Base-by-base conservation (phyloP, 164 flowering plant species). In the Nymphaea colorata region DNA sequence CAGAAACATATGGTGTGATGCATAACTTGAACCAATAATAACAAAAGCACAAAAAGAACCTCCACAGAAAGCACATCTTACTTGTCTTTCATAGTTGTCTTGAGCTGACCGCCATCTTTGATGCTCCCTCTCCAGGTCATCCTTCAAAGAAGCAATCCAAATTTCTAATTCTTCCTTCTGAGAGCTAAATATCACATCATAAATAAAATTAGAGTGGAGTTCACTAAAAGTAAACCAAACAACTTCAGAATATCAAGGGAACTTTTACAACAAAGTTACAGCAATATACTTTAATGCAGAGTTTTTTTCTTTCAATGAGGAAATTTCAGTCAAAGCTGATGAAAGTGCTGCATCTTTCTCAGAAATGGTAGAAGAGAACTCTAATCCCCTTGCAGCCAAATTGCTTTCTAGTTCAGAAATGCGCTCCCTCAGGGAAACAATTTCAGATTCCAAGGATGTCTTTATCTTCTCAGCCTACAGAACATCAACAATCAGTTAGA, bases 21-120 rank as follows among this genome's bases (percentile, higher is more conserved):
- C 1, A 25, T 25, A 25, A 25, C 36, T 25, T 25, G 36, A 25
- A 25, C 36, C 36, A 25, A 25, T 25, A 25, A 25, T 25, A 25
- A 25, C 36, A 25, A 25, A 25, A 25, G 36, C 36, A 0, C 36
- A 25, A 43, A 68, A 44, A 67, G 17, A 41, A 15, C 61, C 7
- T 4, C 17, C 15, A 6, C 3, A 67, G 55, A 47, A 6, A 47
- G 55, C 12, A 47, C 12, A 47, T 47, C 12, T 2, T 55, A 93
- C 98, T 93, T 94, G 98, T 86, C 98, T 82, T 73, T 94, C 92
- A 80, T 91, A 94, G 78, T 91, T 94, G 17, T 76, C 80, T 68
- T 91, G 96, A 75, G 99, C 86, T 63, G 85, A 69, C 65, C 79
- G 85, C 90, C 93, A 86, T n/a, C 82, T 80, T 66, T 83, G 81